phyloP scores from a whole-genome alignment of 129 eudicot species.

The Escallonia herrerae region DNA sequence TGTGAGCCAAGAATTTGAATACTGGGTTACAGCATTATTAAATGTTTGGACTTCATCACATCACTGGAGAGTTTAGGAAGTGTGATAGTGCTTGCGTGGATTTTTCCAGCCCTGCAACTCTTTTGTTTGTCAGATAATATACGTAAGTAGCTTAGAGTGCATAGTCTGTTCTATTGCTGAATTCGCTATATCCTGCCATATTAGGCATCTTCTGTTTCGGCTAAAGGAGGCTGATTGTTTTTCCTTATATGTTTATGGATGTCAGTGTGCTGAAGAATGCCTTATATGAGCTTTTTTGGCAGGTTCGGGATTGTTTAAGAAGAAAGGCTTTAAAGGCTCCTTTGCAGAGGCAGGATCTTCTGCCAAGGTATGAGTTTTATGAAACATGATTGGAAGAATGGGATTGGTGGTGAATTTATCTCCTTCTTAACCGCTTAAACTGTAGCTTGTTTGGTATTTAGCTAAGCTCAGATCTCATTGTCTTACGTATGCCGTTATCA shows the following conservation, averaged over 20 bases:
- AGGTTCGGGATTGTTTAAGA: constrained; percentile 85
- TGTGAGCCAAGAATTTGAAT: no score
- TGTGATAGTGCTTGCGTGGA: no score
- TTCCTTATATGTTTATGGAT: background rate
- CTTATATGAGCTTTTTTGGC: constrained; percentile 4
- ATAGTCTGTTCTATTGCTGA: background rate
- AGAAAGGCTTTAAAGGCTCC: constrained; percentile 78
- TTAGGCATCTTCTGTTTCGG: background rate
- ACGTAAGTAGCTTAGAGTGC: background rate
- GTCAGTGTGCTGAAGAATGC: constrained; percentile 5
- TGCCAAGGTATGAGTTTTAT: constrained; percentile 54
- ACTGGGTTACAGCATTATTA: no score
- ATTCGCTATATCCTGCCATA: background rate
- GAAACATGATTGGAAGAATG: background rate
- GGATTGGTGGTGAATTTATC: background rate
- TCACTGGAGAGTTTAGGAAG: no score
- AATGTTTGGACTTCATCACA: no score
- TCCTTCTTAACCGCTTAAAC: background rate
- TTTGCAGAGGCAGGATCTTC: constrained; percentile 76
- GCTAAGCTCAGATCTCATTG: background rate
- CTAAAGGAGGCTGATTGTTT: background rate
- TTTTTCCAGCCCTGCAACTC: background rate
- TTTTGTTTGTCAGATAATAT: background rate
- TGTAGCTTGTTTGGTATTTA: background rate
- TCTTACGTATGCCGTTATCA: constrained; percentile 9